These are phyloP conservation scores for Sporisorium reilianum DNA, from an alignment of 1,284 basidiomycete genomes.

Conservation along the genomic window DNA sequence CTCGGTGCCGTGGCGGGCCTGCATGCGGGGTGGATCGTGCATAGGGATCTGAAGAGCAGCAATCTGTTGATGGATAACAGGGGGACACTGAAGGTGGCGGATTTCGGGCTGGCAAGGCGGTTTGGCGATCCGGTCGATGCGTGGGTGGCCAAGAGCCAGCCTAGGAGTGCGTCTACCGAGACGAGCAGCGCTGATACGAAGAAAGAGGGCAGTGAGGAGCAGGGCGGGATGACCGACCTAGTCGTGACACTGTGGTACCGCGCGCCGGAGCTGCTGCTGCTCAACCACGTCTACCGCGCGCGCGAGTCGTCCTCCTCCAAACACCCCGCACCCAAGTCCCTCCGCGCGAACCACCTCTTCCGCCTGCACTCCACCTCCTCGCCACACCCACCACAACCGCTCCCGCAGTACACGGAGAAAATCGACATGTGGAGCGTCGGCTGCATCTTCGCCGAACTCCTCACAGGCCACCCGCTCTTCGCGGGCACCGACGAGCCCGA, in stretches of 20 bases:
- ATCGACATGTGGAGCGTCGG: slow-evolving; percentile 84
- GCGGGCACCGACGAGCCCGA: slow-evolving; percentile 96
- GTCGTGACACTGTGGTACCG: slow-evolving; percentile 99
- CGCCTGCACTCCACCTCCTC: neutral
- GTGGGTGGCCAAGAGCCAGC: slow-evolving; percentile 9
- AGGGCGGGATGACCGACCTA: slow-evolving; percentile 89
- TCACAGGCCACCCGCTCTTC: slow-evolving; percentile 94
- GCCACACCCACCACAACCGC: neutral
- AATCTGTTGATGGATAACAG: slow-evolving; percentile 99
- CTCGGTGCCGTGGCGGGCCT: slow-evolving; percentile 92
- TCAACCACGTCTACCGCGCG: slow-evolving; percentile 12
- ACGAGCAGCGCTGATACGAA: no score
- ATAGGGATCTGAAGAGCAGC: slow-evolving; percentile 96
- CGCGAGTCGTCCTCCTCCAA: neutral
- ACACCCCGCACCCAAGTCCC: neutral
- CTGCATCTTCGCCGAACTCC: slow-evolving; percentile 96
- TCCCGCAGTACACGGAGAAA: slow-evolving; percentile 54
- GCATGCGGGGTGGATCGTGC: slow-evolving; percentile 96
- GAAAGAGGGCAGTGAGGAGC: no score
- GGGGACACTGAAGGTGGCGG: slow-evolving; percentile 96
- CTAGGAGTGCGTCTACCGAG: no score
- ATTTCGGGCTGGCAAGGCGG: slow-evolving; percentile 94
- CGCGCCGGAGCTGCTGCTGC: slow-evolving; percentile 71
- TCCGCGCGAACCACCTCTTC: neutral
- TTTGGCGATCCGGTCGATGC: slow-evolving; percentile 86